phyloP scores from a whole-genome alignment of 1,139 yeast species.

The Saccharomyces hybrid region DNA sequence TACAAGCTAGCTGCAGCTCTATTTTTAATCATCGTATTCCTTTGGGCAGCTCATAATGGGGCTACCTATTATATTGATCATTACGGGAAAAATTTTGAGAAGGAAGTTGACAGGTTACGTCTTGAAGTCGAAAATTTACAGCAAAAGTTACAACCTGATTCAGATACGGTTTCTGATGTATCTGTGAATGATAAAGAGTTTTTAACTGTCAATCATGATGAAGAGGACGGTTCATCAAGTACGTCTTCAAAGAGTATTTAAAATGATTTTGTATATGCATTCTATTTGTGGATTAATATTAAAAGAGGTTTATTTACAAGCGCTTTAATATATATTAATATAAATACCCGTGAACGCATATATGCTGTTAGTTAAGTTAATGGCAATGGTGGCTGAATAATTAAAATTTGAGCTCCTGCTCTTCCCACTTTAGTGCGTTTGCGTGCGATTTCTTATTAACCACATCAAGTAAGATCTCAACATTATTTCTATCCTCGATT shows the following conservation, averaged over 20 bases:
- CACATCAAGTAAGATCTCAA: constrained; percentile 23
- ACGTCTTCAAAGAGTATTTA: not conserved
- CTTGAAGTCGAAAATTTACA: constrained; percentile 57
- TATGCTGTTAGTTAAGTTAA: not conserved
- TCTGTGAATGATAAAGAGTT: not conserved
- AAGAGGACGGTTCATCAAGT: not conserved
- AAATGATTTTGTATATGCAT: not conserved
- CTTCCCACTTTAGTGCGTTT: constrained; percentile 11
- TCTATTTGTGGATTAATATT: not conserved
- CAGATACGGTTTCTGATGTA: not conserved
- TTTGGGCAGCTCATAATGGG: constrained; percentile 82
- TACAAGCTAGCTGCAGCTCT: constrained; percentile 56
- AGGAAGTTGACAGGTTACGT: constrained; percentile 67
- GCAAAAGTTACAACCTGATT: constrained; percentile 16
- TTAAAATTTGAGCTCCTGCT: constrained; percentile 10
- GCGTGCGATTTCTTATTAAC: constrained; percentile 21
- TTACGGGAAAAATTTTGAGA: constrained; percentile 78
- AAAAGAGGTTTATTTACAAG: not conserved
- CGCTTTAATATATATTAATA: not conserved
- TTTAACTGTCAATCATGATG: not conserved
- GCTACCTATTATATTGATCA: constrained; percentile 90
- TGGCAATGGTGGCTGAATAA: not conserved
- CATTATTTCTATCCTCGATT: constrained; percentile 42
- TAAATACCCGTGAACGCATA: not conserved
- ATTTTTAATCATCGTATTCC: constrained; percentile 64